Evolutionary conservation across 768 basidiomycete species (phyloP).

Genomic region (Tylopilus intermedius): DNA sequence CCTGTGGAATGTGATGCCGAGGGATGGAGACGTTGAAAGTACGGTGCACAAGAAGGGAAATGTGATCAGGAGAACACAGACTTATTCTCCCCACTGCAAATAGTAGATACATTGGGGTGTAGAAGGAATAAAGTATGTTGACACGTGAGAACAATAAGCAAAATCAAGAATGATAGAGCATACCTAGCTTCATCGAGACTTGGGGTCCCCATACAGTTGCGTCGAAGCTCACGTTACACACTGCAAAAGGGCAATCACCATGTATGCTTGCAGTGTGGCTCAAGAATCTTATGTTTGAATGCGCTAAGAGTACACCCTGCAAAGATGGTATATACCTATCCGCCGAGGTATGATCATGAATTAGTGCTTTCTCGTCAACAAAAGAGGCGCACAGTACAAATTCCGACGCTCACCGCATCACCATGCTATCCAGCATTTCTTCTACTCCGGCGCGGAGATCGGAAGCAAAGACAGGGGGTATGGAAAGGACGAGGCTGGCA

Average conservation of each 20-base stretch:
- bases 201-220: conserved; percentile 86
- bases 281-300: conserved; percentile 71
- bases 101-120: neutral
- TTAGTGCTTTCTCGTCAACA: conserved; percentile 2
- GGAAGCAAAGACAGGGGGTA: conserved; percentile 77
- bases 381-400: neutral
- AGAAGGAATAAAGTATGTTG: neutral
- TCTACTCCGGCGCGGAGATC: conserved; percentile 71
- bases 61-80: conserved; percentile 86
- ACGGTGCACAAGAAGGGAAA: conserved; percentile 82
- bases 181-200: conserved; percentile 76
- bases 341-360: neutral
- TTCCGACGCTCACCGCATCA: conserved; percentile 74
- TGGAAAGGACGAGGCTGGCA: conserved; percentile 64
- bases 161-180: conserved; percentile 20
- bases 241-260: conserved; percentile 80
- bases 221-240: conserved; percentile 71
- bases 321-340: conserved; percentile 86
- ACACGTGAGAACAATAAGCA: neutral
- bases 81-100: conserved; percentile 75
- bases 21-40: conserved; percentile 97
- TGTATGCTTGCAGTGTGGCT: conserved; percentile 61
- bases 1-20: conserved; percentile 78
- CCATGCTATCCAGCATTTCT: conserved; percentile 90
- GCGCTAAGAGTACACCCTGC: conserved; percentile 79